phyloP scores from a whole-genome alignment of 306 rosid species.

The Cucurbita maxima region DNA sequence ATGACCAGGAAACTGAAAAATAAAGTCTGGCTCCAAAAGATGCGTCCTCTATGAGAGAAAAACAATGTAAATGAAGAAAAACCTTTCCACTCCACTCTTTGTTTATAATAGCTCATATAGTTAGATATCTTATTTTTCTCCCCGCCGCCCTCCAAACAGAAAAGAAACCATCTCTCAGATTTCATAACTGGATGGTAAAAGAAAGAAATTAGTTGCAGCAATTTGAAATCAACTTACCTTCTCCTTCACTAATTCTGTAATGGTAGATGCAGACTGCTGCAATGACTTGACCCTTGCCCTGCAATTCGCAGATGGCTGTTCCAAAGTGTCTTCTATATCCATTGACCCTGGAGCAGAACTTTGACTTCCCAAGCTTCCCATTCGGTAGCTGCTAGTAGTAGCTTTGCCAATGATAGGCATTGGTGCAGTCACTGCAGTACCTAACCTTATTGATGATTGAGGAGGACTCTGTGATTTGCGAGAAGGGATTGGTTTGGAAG shows the following conservation, averaged over 20 bases:
- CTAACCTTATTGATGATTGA: slow-evolving; percentile 27
- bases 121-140: not conserved
- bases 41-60: not conserved
- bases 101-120: not conserved
- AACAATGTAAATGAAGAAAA: not conserved
- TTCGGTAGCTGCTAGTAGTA: slow-evolving; percentile 27
- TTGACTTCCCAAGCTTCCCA: slow-evolving; percentile 84
- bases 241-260: slow-evolving; percentile 65
- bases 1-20: not conserved
- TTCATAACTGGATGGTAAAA: not conserved
- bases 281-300: slow-evolving; percentile 64
- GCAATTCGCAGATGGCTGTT: slow-evolving; percentile 78
- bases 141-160: not conserved
- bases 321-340: slow-evolving; percentile 49
- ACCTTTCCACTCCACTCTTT: not conserved
- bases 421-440: slow-evolving; percentile 51
- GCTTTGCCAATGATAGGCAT: slow-evolving; percentile 56
- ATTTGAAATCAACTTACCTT: slow-evolving; percentile 34
- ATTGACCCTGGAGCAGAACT: slow-evolving; percentile 85
- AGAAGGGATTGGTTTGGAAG: slow-evolving; percentile 43
- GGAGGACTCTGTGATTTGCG: slow-evolving; percentile 39
- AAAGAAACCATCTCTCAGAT: not conserved
- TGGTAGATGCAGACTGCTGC: slow-evolving; percentile 66
- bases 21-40: not conserved
- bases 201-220: not conserved